Conservation (phyloP, 176 grass and related monocot species). For the Puccinellia tenuiflora region DNA sequence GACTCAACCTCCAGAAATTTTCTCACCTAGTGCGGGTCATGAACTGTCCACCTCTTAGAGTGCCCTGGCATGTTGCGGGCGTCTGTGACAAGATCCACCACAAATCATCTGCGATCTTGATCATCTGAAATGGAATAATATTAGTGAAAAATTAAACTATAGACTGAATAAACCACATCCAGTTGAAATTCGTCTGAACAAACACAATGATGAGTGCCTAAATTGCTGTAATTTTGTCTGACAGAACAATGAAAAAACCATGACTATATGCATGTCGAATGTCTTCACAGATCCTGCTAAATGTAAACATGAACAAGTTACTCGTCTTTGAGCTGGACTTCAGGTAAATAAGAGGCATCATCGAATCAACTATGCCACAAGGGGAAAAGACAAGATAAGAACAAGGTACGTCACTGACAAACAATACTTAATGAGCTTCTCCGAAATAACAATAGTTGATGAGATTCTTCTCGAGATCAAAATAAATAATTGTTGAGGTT, state of each 20-base stretch:
- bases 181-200: background rate
- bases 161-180: background rate
- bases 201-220: background rate
- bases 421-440: background rate
- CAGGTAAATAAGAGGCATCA: background rate
- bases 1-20: conserved; percentile 10
- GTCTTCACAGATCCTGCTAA: background rate
- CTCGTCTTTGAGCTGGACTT: background rate
- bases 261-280: background rate
- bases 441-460: background rate
- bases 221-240: background rate
- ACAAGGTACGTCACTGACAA: background rate
- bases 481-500: background rate
- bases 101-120: conserved; percentile 4
- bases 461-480: background rate
- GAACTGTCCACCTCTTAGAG: conserved; percentile 12
- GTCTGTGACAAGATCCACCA: conserved; percentile 10
- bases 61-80: background rate
- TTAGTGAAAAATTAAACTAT: background rate
- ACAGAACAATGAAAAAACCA: background rate
- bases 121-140: background rate
- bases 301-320: background rate
- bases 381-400: background rate
- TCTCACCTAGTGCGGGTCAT: background rate
- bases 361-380: background rate